A percentile compares a stretch with the other conserved stretches of the same genome.
These are phyloP conservation scores for Larix kaempferi DNA, from an alignment of 75 land plant species.

Conservation along the genomic window DNA sequence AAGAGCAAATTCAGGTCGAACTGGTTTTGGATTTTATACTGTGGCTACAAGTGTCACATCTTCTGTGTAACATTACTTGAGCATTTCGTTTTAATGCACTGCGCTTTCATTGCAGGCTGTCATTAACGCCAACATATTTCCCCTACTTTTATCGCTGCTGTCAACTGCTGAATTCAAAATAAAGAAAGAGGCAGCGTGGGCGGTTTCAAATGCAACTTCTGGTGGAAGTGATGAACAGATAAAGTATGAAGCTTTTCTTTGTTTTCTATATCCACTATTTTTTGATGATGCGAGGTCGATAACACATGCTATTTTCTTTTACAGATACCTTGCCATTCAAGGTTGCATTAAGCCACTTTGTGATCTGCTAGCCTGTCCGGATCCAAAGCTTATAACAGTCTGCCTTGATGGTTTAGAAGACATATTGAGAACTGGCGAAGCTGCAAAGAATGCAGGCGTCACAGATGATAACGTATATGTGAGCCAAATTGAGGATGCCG, in stretches of 20 bases:
- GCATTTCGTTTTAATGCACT: neutral
- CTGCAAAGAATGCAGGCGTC: constrained; percentile 60
- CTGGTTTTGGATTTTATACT: too few species aligned
- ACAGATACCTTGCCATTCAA: constrained; percentile 67
- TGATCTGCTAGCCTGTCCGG: constrained; percentile 76
- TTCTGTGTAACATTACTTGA: too few species aligned
- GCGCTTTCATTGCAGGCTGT: constrained; percentile 47
- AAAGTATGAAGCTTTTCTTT: constrained; percentile 31
- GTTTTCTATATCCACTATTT: neutral
- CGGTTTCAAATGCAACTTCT: constrained; percentile 88
- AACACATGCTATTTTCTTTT: neutral
- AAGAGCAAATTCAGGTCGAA: constrained; percentile 20
- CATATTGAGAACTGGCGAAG: constrained; percentile 80
- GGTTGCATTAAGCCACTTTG: constrained; percentile 89
- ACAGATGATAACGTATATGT: too few species aligned
- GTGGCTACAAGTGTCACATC: too few species aligned
- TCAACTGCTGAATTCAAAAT: constrained; percentile 78
- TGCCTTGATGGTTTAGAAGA: constrained; percentile 89
- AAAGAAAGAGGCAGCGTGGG: constrained; percentile 93
- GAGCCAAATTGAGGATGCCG: too few species aligned
- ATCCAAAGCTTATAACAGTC: constrained; percentile 71
- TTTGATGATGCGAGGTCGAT: neutral
- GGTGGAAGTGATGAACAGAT: constrained; percentile 78
- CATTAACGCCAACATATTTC: constrained; percentile 71
- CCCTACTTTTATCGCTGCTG: constrained; percentile 62